phyloP scores from a whole-genome alignment of 345 rosid genomes.

The Pistacia vera region DNA sequence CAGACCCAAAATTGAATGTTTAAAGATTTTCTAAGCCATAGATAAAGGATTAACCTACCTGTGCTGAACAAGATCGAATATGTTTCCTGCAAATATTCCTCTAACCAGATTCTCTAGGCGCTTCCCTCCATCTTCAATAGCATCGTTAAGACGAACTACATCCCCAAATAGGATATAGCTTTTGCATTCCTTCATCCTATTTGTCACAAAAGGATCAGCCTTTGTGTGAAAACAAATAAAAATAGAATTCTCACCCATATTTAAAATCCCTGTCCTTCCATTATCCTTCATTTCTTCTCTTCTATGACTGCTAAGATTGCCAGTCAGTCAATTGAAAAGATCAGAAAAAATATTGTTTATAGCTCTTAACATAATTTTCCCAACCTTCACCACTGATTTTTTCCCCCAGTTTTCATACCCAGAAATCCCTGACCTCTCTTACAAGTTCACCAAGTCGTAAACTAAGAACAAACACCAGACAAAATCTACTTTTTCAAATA shows the following conservation, averaged over 20 bases:
- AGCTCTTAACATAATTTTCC: not conserved
- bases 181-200: constrained; percentile 97
- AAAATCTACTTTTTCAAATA: not conserved
- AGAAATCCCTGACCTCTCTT: too few species aligned
- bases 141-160: constrained; percentile 74
- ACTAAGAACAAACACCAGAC: too few species aligned
- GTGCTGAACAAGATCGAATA: constrained; percentile 96
- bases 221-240: constrained; percentile 1
- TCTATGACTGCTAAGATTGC: not conserved
- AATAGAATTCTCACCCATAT: not conserved
- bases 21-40: constrained; percentile 9
- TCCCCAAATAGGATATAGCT: constrained; percentile 84
- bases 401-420: too few species aligned
- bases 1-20: not conserved
- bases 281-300: not conserved
- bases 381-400: not conserved
- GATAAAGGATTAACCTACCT: constrained; percentile 46
- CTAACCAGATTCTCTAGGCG: constrained; percentile 73
- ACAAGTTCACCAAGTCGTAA: too few species aligned
- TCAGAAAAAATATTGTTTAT: not conserved
- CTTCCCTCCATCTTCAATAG: constrained; percentile 65
- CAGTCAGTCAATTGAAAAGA: not conserved
- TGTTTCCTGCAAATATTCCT: constrained; percentile 97
- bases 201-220: not conserved
- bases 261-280: not conserved